These are phyloP conservation scores for Xylaria curta DNA, from an alignment of 495 filamentous ascomycete species.

Conservation along the genomic window DNA sequence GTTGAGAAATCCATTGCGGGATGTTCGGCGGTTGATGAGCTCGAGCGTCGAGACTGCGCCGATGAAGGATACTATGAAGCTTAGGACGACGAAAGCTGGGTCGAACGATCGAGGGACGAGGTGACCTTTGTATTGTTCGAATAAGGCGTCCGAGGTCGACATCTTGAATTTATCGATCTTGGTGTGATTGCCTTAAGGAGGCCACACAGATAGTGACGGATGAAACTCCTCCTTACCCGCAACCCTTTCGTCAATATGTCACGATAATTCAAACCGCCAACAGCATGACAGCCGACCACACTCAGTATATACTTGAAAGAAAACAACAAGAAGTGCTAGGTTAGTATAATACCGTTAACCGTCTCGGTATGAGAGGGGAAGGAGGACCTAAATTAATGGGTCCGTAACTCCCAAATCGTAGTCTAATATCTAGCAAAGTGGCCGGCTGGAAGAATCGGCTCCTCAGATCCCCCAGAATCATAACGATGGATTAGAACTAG, in stretches of 20 bases:
- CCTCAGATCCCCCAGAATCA: not conserved
- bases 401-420: not conserved
- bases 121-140: conserved; percentile 42
- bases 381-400: not conserved
- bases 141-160: conserved; percentile 29
- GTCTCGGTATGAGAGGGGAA: not conserved
- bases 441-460: not conserved
- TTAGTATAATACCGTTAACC: not conserved
- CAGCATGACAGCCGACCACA: not conserved
- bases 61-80: conserved; percentile 78
- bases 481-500: not conserved
- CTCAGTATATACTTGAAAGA: not conserved
- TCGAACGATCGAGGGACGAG: conserved; percentile 62
- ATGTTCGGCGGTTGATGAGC: conserved; percentile 77
- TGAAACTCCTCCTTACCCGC: not conserved
- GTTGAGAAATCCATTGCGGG: conserved; percentile 69
- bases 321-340: not conserved
- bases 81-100: conserved; percentile 70
- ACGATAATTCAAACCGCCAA: not conserved
- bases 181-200: not conserved
- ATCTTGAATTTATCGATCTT: conserved; percentile 25
- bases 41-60: conserved; percentile 82
- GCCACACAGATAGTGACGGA: not conserved
- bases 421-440: not conserved
- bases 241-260: not conserved